Conservation (phyloP, 2,329 filamentous ascomycete species). For the Cadophora malorum region DNA sequence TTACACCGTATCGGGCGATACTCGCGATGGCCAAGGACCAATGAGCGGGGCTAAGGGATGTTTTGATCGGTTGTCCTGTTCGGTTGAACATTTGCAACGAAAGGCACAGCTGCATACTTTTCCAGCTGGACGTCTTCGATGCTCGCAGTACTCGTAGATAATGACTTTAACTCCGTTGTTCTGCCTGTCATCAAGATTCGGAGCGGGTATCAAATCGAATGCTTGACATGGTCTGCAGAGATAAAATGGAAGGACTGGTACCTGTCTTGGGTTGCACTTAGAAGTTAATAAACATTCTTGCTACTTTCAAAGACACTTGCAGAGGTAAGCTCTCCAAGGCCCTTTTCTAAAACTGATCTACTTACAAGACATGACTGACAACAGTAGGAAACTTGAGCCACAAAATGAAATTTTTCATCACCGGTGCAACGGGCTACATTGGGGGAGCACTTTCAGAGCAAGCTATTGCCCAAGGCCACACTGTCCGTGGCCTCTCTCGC, state of each 20-base stretch:
- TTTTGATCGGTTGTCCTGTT: neutral
- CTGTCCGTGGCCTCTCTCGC: conserved; percentile 52
- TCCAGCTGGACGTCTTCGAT: neutral
- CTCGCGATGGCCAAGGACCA: neutral
- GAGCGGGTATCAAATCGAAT: neutral
- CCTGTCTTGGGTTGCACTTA: neutral
- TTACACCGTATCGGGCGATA: neutral
- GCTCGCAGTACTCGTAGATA: neutral
- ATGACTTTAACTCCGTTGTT: neutral
- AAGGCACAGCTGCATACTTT: neutral
- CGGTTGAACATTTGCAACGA: neutral
- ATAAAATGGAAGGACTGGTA: neutral
- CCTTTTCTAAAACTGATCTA: neutral
- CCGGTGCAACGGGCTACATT: conserved; percentile 50
- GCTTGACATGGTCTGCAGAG: neutral
- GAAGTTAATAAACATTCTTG: neutral
- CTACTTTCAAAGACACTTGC: neutral
- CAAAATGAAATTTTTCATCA: conserved; percentile 48
- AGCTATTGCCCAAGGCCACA: conserved; percentile 49
- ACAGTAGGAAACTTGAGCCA: neutral
- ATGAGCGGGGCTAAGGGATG: neutral
- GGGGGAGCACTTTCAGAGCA: conserved; percentile 47
- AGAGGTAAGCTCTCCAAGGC: neutral
- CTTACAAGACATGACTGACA: neutral
- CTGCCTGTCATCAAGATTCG: neutral